phyloP scores from a whole-genome alignment of 768 basidiomycete species.

The Mycena galericulata region DNA sequence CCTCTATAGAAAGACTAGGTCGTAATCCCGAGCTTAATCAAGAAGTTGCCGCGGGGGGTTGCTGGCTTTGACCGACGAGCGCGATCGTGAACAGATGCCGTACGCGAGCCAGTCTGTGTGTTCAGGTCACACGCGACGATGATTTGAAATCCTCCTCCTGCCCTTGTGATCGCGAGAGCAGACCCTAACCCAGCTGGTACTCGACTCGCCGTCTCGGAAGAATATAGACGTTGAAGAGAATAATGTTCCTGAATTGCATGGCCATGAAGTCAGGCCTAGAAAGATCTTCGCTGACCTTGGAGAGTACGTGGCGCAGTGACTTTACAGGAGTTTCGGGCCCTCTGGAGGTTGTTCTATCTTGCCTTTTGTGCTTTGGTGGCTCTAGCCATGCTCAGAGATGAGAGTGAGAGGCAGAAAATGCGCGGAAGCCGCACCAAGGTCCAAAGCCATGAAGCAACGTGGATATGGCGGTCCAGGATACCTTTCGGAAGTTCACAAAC shows the following conservation, averaged over 20 bases:
- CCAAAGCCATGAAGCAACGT: too few species aligned
- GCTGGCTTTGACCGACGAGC: background rate
- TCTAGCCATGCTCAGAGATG: too few species aligned
- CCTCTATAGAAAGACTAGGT: background rate
- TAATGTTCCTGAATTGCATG: background rate
- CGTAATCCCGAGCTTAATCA: background rate
- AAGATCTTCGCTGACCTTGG: background rate
- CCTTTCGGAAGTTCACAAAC: too few species aligned
- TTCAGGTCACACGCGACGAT: background rate
- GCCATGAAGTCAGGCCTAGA: background rate
- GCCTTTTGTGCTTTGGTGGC: too few species aligned
- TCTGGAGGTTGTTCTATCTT: too few species aligned
- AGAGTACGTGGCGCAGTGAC: background rate
- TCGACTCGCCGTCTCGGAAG: background rate
- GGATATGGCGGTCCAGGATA: too few species aligned
- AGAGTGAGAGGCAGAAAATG: too few species aligned
- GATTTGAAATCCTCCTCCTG: background rate
- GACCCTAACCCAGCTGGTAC: background rate
- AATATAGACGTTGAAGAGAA: background rate
- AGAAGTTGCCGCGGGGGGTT: background rate
- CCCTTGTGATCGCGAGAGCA: background rate
- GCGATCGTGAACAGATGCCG: background rate
- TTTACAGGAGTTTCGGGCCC: too few species aligned
- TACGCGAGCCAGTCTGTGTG: background rate
- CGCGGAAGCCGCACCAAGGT: too few species aligned